Percentiles rank a stretch among this genome's conserved stretches.
Conservation (phyloP, 1,139 yeast genomes). For the Taphrina communis region DNA sequence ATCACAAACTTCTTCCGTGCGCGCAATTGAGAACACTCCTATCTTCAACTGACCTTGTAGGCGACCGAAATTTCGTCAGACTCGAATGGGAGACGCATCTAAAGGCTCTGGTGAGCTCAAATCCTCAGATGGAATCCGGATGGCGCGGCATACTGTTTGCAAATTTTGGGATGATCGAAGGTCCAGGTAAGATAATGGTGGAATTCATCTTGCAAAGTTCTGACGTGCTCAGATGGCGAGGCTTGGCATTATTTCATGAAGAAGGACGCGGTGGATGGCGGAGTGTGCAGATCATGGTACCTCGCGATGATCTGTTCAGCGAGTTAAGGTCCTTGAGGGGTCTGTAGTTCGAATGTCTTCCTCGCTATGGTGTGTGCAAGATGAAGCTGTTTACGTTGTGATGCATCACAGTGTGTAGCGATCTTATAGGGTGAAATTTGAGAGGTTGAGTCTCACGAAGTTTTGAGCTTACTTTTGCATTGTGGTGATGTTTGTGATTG, state of each 20-base stretch:
- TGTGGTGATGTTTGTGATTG: no score
- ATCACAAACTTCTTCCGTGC: constrained; percentile 31
- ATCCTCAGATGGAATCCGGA: constrained; percentile 5
- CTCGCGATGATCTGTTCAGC: constrained; percentile 23
- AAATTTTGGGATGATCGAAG: constrained; percentile 20
- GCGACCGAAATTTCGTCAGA: constrained; percentile 4
- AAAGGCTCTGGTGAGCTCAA: background rate
- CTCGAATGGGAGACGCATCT: constrained; percentile 11
- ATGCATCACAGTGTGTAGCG: no score
- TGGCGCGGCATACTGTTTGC: constrained; percentile 27
- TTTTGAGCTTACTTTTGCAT: no score
- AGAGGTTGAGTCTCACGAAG: no score
- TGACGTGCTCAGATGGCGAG: background rate
- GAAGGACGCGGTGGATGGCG: constrained; percentile 10
- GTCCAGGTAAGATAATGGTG: background rate
- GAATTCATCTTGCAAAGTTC: background rate
- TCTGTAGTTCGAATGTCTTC: no score
- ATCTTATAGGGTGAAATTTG: no score
- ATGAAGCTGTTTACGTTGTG: no score
- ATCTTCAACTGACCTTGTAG: background rate
- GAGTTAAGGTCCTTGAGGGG: background rate
- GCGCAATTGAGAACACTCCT: background rate
- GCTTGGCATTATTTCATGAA: constrained; percentile 19
- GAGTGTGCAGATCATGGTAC: constrained; percentile 19
- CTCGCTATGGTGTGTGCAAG: no score